phyloP scores from a whole-genome alignment of 768 basidiomycete species.

The Rhizopogon roseolus region DNA sequence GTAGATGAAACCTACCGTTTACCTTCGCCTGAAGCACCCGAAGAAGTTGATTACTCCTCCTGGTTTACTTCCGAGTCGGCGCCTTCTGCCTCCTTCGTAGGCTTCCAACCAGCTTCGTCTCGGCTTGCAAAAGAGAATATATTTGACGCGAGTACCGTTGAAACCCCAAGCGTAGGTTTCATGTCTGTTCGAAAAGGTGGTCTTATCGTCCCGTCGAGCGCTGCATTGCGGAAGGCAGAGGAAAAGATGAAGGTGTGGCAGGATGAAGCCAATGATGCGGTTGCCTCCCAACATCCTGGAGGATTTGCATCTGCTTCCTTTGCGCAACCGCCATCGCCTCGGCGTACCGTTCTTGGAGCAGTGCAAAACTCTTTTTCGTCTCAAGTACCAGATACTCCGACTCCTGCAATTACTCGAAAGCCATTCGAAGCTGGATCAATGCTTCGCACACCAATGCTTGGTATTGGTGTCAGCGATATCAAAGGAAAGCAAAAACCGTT shows the following conservation, averaged over 20 bases:
- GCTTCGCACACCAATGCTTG: constrained; percentile 8
- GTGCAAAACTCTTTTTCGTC: constrained; percentile 30
- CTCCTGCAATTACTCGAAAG: constrained; percentile 24
- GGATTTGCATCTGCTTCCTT: constrained; percentile 1
- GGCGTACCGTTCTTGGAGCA: constrained; percentile 31
- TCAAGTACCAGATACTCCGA: constrained; percentile 33
- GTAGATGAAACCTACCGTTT: constrained; percentile 10
- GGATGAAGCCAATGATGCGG: constrained; percentile 26
- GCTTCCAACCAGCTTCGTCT: constrained; percentile 34
- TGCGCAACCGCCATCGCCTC: constrained; percentile 8
- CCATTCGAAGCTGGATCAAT: constrained; percentile 19
- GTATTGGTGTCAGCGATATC: not conserved
- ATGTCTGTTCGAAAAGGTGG: constrained; percentile 28
- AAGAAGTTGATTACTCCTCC: constrained; percentile 37
- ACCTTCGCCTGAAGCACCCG: constrained; percentile 34
- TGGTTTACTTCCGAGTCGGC: constrained; percentile 42
- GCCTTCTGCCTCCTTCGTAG: constrained; percentile 19
- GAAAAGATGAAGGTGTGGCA: constrained; percentile 48
- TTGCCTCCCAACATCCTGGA: not conserved
- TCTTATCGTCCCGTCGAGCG: constrained; percentile 46
- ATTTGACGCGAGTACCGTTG: not conserved
- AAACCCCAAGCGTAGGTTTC: constrained; percentile 21
- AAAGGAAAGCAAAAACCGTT: constrained; percentile 33
- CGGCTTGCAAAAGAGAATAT: constrained; percentile 3
- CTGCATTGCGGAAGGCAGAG: constrained; percentile 51